Conservation (phyloP, 1,139 yeast genomes). For the Kodamaea alishanica region DNA sequence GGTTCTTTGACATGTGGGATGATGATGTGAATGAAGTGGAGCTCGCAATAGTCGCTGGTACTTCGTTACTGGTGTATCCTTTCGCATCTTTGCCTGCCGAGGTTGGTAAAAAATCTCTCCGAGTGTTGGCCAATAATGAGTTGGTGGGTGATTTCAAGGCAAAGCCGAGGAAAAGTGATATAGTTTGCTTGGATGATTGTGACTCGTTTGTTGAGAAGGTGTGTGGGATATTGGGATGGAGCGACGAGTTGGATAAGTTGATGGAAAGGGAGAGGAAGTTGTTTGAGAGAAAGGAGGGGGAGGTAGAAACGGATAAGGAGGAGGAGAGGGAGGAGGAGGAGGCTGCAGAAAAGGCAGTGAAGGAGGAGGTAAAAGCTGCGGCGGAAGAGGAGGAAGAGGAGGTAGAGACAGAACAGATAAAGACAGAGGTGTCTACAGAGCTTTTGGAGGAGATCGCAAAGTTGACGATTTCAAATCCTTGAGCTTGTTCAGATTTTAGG, state of each 20-base stretch:
- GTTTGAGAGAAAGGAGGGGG: constrained; percentile 9
- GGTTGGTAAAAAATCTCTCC: constrained; percentile 41
- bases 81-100: constrained; percentile 81
- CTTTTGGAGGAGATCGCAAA: constrained; percentile 7
- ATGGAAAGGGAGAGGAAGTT: constrained; percentile 17
- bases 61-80: constrained; percentile 84
- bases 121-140: constrained; percentile 74
- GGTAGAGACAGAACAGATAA: background rate
- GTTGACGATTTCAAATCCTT: constrained; percentile 7
- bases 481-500: background rate
- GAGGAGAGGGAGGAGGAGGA: no score
- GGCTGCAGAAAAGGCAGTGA: constrained; percentile 5
- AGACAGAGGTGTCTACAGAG: constrained; percentile 3
- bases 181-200: constrained; percentile 57
- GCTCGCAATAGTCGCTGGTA: constrained; percentile 85
- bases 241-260: constrained; percentile 41
- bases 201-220: constrained; percentile 58
- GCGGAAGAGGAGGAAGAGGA: background rate
- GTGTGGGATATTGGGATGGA: constrained; percentile 63
- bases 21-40: constrained; percentile 59
- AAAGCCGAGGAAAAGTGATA: constrained; percentile 52
- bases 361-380: constrained; percentile 2
- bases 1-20: constrained; percentile 68
- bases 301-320: constrained; percentile 9
- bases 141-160: constrained; percentile 66